Conservation (phyloP, 495 filamentous ascomycete species). For the Friedmanniomyces endolithicus region DNA sequence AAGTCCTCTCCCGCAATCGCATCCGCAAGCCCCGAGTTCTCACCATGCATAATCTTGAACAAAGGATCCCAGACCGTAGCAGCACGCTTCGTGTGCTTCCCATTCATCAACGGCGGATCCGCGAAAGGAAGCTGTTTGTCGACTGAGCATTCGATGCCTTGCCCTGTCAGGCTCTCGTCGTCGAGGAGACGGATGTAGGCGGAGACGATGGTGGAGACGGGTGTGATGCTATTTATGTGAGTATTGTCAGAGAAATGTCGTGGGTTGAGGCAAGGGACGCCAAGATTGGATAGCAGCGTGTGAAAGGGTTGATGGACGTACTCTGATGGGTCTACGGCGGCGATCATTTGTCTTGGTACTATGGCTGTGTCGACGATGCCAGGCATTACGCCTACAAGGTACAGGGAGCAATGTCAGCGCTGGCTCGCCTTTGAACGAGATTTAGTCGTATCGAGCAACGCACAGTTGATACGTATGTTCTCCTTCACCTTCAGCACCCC, state of each 20-base stretch:
- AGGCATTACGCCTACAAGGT: not conserved
- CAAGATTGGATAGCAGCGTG: too few relatives aligned
- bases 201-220: slow-evolving; percentile 26
- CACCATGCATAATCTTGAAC: slow-evolving; percentile 32
- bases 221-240: slow-evolving; percentile 23
- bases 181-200: slow-evolving; percentile 29
- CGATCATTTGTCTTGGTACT: slow-evolving; percentile 30
- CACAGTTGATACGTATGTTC: slow-evolving; percentile 27
- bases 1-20: slow-evolving; percentile 23
- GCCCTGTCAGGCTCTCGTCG: slow-evolving; percentile 23
- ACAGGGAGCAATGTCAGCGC: not conserved
- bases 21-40: slow-evolving; percentile 29
- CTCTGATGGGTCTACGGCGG: slow-evolving; percentile 26
- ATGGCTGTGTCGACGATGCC: slow-evolving; percentile 27
- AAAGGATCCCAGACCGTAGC: slow-evolving; percentile 33
- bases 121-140: slow-evolving; percentile 26
- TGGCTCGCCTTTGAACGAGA: slow-evolving; percentile 5
- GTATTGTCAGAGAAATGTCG: too few relatives aligned
- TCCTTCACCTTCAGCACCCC: slow-evolving; percentile 32
- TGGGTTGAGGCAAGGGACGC: too few relatives aligned
- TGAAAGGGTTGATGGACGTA: too few relatives aligned
- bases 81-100: slow-evolving; percentile 24
- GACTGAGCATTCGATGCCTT: slow-evolving; percentile 30
- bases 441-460: slow-evolving; percentile 22
- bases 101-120: slow-evolving; percentile 26